Base-by-base conservation (phyloP, 2,329 filamentous ascomycete species). In the Botryotinia convoluta region DNA sequence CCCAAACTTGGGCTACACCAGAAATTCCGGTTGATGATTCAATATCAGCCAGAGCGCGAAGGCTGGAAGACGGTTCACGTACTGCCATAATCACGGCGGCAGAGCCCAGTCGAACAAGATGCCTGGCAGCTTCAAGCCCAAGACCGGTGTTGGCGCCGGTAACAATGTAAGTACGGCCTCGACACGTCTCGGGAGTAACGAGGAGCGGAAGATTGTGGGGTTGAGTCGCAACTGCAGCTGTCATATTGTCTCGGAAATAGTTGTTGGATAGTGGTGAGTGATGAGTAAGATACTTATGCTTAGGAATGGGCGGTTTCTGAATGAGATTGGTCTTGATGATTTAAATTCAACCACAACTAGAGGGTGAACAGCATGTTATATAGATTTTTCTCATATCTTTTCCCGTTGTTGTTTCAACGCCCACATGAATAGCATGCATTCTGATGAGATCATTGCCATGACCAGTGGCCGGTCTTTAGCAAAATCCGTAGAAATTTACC, bases 71-170 rank as follows among this genome's bases (percentile, higher is more conserved):
- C 4, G 80, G 65, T 54, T 77, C 78, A 14, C 84, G 81, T 1
- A 85, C 83, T 5, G 78, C 85, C 39, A 86, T 78, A 35, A 86
- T 81, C 4, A 86, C 77, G 20, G 78, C 82, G 0, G 78, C 77
- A 6, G 82, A 74, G 1, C 82, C 81, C 2, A 83, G 80, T 0
- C 63, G 69, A 26, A 83, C 79, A 2, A 85, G 78, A 59, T 85
- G 82, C 1, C 79, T 78, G 20, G 81, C 80, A 0, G 84, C 80
- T 74, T 84, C 84, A 0, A 83, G 77, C 1, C 84, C 84, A 0
- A 86, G 78, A 2, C 85, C 84, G 7, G 79, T 79, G 72, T 84
- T 86, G 61, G 83, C 80, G n/a, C 84, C 85, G 5, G 75, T 74
- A 22, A 75, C 57, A 45, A 76, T 62, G n/a, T 71, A 73, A 10